Base-by-base conservation (phyloP, 106 monocot species). In the Alisma plantagoaquatica region DNA sequence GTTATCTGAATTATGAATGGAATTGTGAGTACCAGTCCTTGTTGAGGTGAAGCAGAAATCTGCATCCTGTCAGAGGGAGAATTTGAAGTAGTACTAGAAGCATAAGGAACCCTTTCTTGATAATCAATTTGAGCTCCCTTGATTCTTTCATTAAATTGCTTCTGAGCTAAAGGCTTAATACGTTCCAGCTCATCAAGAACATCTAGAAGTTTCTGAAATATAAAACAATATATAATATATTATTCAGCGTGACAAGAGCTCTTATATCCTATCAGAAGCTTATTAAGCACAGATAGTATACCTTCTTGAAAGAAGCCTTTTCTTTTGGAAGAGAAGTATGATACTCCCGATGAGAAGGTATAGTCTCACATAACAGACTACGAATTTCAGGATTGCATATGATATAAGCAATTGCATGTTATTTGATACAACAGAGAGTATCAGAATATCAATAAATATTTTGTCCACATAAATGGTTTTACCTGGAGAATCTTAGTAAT, bases 401-500 rank as follows among this genome's bases (percentile, higher is more conserved):
- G 28, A 19, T n/a, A 64, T 23, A 61, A 32, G 3, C 6, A 27
- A 27, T 25, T 26, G 8, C 20, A 9, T 1, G n/a, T 51, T 26
- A 26, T 51, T 7, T 8, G 28, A 46, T 15, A 46, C 17, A 46
- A 10, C n/a, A n/a, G n/a, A n/a, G n/a, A n/a, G n/a, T n/a, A n/a
- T n/a, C n/a, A n/a, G n/a, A n/a, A n/a, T n/a, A n/a, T n/a, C n/a
- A n/a, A n/a, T n/a, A n/a, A n/a, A n/a, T n/a, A n/a, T n/a, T n/a
- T n/a, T n/a, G n/a, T n/a, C n/a, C n/a, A n/a, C n/a, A n/a, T n/a
- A n/a, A n/a, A n/a, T n/a, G n/a, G n/a, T n/a, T n/a, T n/a, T 80
- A 94, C 93, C 93, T 94, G 54, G 87, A 87, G 72, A 74, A 94
- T 51, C 93, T 77, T 27, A 94, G 60, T 52, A 94, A 87, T 48